A percentile compares a stretch with the other conserved stretches of the same genome.
These are phyloP conservation scores for Yarrowia sp. DNA, from an alignment of 805 yeast genomes.

Conservation along the genomic window DNA sequence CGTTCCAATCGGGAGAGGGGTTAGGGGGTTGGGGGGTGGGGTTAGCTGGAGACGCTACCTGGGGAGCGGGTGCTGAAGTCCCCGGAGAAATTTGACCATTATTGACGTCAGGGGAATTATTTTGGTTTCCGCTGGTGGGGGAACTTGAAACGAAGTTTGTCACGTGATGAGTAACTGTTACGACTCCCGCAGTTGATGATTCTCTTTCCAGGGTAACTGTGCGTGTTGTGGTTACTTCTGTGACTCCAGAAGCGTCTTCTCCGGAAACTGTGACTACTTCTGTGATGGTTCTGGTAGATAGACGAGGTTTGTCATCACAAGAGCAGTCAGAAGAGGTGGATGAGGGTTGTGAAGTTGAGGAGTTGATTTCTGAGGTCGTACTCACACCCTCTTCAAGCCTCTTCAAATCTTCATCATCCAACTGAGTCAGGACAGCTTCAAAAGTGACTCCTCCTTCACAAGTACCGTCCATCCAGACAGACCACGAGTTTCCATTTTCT, in stretches of 20 bases:
- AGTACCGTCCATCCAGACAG: not conserved
- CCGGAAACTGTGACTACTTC: constrained; percentile 2
- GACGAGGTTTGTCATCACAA: not conserved
- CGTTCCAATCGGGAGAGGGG: not conserved
- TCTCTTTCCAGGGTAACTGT: not conserved
- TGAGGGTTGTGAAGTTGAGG: not conserved
- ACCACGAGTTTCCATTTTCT: not conserved
- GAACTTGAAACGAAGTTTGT: not conserved
- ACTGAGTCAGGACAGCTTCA: not conserved
- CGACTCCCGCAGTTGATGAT: not conserved
- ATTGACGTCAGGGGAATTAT: too few species aligned
- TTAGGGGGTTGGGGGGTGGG: too few species aligned
- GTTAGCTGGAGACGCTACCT: too few species aligned
- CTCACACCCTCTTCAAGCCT: not conserved
- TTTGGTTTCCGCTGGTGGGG: not conserved
- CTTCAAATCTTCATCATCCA: not conserved
- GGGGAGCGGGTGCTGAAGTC: too few species aligned
- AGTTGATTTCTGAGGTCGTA: not conserved
- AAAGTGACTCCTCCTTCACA: constrained; percentile 5
- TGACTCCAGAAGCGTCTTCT: not conserved
- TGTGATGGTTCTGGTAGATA: not conserved
- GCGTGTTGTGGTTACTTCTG: constrained; percentile 5
- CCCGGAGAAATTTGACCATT: too few species aligned
- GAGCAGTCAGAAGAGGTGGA: not conserved
- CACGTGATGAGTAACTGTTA: not conserved